phyloP scores from a whole-genome alignment of 768 basidiomycete genomes.

The Phallus indusiatus region DNA sequence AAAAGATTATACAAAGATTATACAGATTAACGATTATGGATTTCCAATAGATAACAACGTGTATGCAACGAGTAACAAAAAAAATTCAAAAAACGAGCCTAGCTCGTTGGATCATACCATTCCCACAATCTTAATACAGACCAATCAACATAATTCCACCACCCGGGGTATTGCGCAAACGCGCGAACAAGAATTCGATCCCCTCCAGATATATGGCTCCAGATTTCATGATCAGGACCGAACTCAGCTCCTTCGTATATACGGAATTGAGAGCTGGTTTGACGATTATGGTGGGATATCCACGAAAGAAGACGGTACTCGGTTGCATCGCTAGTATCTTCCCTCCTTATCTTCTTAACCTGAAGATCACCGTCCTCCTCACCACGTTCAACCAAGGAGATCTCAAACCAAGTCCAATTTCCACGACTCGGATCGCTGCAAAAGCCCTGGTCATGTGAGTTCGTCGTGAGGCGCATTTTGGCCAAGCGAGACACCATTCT shows the following conservation, averaged over 20 bases:
- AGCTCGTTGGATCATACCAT: conserved; percentile 10
- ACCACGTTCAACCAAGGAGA: neutral
- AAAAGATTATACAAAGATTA: too few species aligned
- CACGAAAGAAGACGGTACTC: neutral
- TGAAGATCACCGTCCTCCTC: neutral
- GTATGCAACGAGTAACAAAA: neutral
- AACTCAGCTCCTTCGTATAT: conserved; percentile 3
- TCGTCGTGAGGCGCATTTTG: conserved; percentile 4
- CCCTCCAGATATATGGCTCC: conserved; percentile 9
- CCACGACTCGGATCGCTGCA: neutral
- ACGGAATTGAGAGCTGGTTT: neutral
- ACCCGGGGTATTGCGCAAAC: conserved; percentile 10
- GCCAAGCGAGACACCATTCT: neutral
- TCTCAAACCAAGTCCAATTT: conserved; percentile 14
- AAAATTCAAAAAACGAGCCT: neutral
- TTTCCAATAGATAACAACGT: neutral
- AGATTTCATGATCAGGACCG: conserved; percentile 10
- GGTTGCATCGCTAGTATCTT: neutral
- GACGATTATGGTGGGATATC: conserved; percentile 7
- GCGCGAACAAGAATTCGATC: conserved; percentile 6
- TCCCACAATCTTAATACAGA: conserved; percentile 7
- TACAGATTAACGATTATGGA: too few species aligned
- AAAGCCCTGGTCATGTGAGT: conserved; percentile 13
- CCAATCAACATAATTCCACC: conserved; percentile 5
- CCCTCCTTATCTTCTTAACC: neutral